Percentiles rank a stretch among this genome's conserved stretches.
Evolutionary conservation across 768 basidiomycete genomes (phyloP).

Genomic region (Mrakia gelida): DNA sequence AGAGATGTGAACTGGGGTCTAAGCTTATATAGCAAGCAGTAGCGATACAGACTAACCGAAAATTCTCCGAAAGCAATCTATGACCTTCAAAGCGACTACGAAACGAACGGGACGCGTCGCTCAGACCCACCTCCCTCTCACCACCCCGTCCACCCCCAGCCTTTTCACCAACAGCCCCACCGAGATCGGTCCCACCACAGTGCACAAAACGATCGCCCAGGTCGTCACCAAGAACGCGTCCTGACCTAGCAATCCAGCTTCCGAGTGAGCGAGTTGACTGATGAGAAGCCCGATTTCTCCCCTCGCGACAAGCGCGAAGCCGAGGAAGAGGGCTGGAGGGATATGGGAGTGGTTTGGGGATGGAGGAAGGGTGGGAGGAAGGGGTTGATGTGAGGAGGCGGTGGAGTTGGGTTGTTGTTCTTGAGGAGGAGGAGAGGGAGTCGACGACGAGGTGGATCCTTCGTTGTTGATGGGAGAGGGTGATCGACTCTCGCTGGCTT

Average conservation of each 20-base stretch:
- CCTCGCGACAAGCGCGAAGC: conserved; percentile 60
- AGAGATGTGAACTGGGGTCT: too few relatives aligned
- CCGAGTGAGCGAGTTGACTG: conserved; percentile 27
- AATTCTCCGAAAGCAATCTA: background rate
- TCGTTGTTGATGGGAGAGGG: background rate
- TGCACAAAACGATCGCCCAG: conserved; percentile 58
- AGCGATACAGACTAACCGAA: background rate
- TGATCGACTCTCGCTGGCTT: background rate
- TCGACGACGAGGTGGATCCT: background rate
- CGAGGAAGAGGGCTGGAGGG: conserved; percentile 49
- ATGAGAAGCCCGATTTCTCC: conserved; percentile 61
- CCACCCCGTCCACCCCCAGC: conserved; percentile 33
- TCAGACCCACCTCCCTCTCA: conserved; percentile 36
- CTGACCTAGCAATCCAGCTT: conserved; percentile 2
- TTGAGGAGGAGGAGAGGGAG: background rate
- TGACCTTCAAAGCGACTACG: background rate
- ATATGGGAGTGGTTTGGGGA: background rate
- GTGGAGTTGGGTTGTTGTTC: background rate
- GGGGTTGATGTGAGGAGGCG: background rate
- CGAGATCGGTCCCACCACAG: conserved; percentile 51
- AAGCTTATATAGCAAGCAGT: too few relatives aligned
- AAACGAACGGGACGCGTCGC: background rate
- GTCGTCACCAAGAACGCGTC: conserved; percentile 46
- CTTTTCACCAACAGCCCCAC: conserved; percentile 40
- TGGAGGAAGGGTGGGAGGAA: background rate